These are phyloP conservation scores for Epichloe hybrida DNA, from an alignment of 2,329 filamentous ascomycete species.

Conservation along the genomic window DNA sequence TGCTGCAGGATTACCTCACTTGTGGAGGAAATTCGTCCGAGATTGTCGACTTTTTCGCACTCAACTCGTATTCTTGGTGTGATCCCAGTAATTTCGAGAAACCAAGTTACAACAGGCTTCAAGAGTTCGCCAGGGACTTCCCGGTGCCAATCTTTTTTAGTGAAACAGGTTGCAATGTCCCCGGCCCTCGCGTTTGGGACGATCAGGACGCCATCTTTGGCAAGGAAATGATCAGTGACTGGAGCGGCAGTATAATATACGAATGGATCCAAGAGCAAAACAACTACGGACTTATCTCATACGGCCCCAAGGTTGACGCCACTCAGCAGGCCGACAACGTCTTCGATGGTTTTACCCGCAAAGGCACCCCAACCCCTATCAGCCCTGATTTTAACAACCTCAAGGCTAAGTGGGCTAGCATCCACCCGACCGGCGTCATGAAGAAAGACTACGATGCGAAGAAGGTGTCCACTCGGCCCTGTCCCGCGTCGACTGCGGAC, in stretches of 20 bases:
- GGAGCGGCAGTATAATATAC: conserved; percentile 72
- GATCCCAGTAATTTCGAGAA: conserved; percentile 41
- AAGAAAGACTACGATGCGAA: conserved; percentile 51
- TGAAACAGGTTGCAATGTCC: conserved; percentile 70
- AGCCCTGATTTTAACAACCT: conserved; percentile 69
- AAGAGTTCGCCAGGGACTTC: conserved; percentile 54
- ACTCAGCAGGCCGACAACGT: conserved; percentile 40
- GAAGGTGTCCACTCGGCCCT: conserved; percentile 48
- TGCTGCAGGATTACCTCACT: conserved; percentile 59
- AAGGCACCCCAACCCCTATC: conserved; percentile 60
- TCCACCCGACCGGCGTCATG: conserved; percentile 55
- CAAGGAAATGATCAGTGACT: conserved; percentile 52
- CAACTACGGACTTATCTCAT: conserved; percentile 68
- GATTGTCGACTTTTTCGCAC: conserved; percentile 67
- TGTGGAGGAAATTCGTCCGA: conserved; percentile 59
- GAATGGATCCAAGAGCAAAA: conserved; percentile 84
- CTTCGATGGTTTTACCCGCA: conserved; percentile 53
- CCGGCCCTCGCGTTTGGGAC: conserved; percentile 46
- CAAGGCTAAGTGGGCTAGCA: conserved; percentile 59
- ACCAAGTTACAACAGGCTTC: conserved; percentile 58
- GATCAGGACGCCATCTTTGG: conserved; percentile 72
- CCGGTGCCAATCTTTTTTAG: conserved; percentile 86
- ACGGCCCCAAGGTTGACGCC: conserved; percentile 45
- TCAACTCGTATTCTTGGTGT: conserved; percentile 81
- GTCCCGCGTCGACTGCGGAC: conserved; percentile 53